These are phyloP conservation scores for Daldinia childiae DNA, from an alignment of 495 filamentous ascomycete species.

Conservation along the genomic window DNA sequence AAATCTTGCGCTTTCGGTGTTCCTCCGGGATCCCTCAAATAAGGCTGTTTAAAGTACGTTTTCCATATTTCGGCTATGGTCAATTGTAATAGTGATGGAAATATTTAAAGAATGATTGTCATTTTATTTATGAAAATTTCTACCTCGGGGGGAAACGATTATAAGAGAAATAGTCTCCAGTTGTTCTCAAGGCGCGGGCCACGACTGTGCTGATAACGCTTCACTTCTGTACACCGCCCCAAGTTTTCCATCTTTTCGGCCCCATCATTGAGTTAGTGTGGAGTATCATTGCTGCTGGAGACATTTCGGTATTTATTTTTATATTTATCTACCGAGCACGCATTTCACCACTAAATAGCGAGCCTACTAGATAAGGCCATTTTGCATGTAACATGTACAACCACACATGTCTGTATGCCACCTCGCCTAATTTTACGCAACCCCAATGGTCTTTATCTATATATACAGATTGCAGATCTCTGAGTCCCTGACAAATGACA, in stretches of 20 bases:
- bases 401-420: slow-evolving; percentile 1
- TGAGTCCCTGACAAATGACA: slow-evolving; percentile 1
- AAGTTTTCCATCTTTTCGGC: not conserved
- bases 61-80: no score
- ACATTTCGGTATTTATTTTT: not conserved
- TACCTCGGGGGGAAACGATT: not conserved
- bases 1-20: no score
- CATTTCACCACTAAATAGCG: not conserved
- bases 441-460: not conserved
- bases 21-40: no score
- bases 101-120: no score
- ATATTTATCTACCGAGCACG: not conserved
- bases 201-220: not conserved
- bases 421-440: not conserved
- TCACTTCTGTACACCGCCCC: not conserved
- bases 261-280: not conserved
- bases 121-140: not conserved
- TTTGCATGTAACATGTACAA: slow-evolving; percentile 1
- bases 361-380: slow-evolving; percentile 1
- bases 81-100: no score
- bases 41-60: no score
- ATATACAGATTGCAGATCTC: slow-evolving; percentile 2
- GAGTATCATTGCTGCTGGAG: not conserved
- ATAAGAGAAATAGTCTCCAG: not conserved
- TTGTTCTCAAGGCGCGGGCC: not conserved